phyloP scores from a whole-genome alignment of 768 basidiomycete genomes.

The Leccinum fibrillosum region DNA sequence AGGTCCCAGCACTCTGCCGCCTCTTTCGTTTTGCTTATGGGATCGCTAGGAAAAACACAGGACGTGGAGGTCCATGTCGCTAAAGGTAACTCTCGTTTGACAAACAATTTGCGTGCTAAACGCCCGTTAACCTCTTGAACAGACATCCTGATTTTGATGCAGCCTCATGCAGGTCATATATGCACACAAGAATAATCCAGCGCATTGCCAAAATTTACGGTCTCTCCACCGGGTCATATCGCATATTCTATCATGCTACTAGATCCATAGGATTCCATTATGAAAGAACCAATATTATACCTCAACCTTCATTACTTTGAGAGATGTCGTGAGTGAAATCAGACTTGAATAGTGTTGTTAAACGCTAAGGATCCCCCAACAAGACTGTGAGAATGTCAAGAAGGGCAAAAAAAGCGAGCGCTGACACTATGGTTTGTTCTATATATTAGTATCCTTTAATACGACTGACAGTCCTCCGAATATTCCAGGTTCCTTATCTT shows the following conservation, averaged over 20 bases:
- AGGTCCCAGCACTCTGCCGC: neutral
- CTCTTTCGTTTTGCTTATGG: conserved; percentile 18
- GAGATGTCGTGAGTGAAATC: conserved; percentile 68
- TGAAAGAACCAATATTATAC: conserved; percentile 61
- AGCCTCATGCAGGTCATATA: conserved; percentile 34
- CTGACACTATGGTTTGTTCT: neutral
- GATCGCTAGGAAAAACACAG: conserved; percentile 43
- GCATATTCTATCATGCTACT: conserved; percentile 74
- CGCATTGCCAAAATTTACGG: conserved; percentile 63
- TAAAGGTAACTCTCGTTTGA: conserved; percentile 39
- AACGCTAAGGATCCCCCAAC: neutral
- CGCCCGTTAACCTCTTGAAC: neutral
- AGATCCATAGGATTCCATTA: conserved; percentile 93
- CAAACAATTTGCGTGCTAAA: neutral
- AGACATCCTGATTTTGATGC: conserved; percentile 54
- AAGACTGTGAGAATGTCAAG: conserved; percentile 5
- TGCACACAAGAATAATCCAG: conserved; percentile 40
- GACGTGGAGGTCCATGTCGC: conserved; percentile 56
- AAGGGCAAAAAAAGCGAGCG: neutral
- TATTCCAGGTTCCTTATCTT: neutral
- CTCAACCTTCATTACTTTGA: conserved; percentile 81
- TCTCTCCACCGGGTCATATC: conserved; percentile 64
- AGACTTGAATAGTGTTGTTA: neutral
- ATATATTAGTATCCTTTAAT: neutral
- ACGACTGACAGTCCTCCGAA: neutral